phyloP scores from a whole-genome alignment of 1,139 yeast genomes.

The Martiniozyma asiatica region DNA sequence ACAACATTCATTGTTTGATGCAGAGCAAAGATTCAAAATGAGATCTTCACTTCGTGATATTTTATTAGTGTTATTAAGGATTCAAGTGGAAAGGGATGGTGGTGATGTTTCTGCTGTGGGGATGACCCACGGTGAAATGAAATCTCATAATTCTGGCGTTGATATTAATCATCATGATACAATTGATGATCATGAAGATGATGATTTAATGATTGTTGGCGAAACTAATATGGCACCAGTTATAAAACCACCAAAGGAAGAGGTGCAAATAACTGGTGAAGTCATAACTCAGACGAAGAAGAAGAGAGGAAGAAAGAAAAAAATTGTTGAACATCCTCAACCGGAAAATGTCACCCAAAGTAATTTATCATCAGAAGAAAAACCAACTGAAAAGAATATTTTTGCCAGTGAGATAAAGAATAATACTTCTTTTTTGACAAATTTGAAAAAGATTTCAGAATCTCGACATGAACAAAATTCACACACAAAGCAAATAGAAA shows the following conservation, averaged over 20 bases:
- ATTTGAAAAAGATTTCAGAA: too few species aligned
- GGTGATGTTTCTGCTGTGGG: conserved; percentile 29
- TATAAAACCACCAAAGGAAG: neutral
- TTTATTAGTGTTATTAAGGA: conserved; percentile 24
- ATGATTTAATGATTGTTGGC: conserved; percentile 9
- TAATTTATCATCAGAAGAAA: too few species aligned
- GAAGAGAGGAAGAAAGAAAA: too few species aligned
- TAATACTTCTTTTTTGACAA: too few species aligned
- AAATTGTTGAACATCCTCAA: too few species aligned
- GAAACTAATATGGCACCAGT: conserved; percentile 1
- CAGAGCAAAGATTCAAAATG: conserved; percentile 25
- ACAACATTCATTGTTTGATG: conserved; percentile 22
- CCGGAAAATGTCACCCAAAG: too few species aligned
- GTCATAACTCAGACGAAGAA: too few species aligned
- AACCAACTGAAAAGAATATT: too few species aligned
- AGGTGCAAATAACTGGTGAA: too few species aligned
- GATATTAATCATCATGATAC: neutral
- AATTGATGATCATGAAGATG: conserved; percentile 7
- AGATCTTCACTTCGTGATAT: conserved; percentile 26
- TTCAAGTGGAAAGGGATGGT: conserved; percentile 24
- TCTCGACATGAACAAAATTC: too few species aligned
- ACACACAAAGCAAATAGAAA: too few species aligned
- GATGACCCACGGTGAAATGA: conserved; percentile 4
- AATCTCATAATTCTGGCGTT: neutral
- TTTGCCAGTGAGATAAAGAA: too few species aligned